Evolutionary conservation across 148 eudicot genomes (phyloP).

Genomic region (Chenopodium suecicum): DNA sequence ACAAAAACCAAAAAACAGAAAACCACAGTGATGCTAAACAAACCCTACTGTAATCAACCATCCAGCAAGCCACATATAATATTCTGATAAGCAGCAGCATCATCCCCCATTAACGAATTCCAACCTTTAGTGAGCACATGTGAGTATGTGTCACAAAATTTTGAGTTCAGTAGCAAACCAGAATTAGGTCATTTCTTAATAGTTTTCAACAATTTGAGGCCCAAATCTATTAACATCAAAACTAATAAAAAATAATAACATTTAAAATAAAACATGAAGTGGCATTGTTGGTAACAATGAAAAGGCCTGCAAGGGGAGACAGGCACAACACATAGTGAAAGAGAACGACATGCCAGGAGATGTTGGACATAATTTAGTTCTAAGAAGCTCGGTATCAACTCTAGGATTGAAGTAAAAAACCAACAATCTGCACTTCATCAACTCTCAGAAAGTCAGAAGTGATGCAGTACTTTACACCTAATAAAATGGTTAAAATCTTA

Average conservation of each 20-base stretch:
- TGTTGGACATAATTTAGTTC: background rate
- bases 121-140: background rate
- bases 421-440: background rate
- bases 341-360: background rate
- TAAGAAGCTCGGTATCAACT: background rate
- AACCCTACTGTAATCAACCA: background rate
- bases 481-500: no score
- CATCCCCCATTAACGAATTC: background rate
- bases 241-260: no score
- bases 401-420: background rate
- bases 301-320: background rate
- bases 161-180: background rate
- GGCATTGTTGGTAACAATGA: background rate
- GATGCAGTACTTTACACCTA: background rate
- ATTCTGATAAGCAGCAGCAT: background rate
- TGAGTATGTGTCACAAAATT: background rate
- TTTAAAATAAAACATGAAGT: background rate
- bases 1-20: no score
- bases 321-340: background rate
- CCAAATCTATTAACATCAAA: background rate
- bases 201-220: background rate
- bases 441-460: background rate
- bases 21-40: no score
- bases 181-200: background rate
- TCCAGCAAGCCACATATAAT: constrained; percentile 7